Percentiles rank a stretch among this genome's conserved stretches.
Evolutionary conservation across 768 basidiomycete genomes (phyloP).

Genomic region (Lentinula edodes): DNA sequence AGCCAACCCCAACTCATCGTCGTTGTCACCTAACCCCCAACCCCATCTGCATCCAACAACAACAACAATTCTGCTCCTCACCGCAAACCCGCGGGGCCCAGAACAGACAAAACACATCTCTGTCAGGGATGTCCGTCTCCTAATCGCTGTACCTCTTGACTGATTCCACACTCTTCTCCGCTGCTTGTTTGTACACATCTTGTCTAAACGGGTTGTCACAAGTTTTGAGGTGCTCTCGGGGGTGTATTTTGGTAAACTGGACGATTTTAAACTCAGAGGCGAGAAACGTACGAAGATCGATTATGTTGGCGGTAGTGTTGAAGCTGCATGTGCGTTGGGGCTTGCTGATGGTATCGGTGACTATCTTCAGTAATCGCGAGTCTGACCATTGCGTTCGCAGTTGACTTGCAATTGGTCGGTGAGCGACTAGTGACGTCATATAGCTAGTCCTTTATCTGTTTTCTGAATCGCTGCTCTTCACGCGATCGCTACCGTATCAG

Average conservation of each 20-base stretch:
- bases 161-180: no score
- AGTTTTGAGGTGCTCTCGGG: constrained; percentile 88
- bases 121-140: constrained; percentile 23
- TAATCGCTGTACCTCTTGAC: no score
- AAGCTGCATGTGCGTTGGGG: constrained; percentile 95
- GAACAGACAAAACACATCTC: constrained; percentile 34
- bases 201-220: constrained; percentile 84
- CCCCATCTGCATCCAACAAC: background rate
- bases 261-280: constrained; percentile 47
- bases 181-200: constrained; percentile 32
- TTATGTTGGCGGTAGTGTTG: constrained; percentile 96
- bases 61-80: background rate
- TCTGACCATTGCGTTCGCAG: no score
- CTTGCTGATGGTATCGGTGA: constrained; percentile 94
- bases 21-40: background rate
- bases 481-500: constrained; percentile 84
- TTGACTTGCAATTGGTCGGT: constrained; percentile 98
- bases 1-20: constrained; percentile 20
- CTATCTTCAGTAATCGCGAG: background rate
- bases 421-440: constrained; percentile 23
- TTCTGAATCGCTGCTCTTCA: constrained; percentile 93
- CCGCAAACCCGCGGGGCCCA: constrained; percentile 31
- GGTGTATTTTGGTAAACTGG: constrained; percentile 68
- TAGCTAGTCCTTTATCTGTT: no score
- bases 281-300: constrained; percentile 75